These are phyloP conservation scores for Casuarina equisetifolia DNA, from an alignment of 306 rosid species.

Conservation along the genomic window DNA sequence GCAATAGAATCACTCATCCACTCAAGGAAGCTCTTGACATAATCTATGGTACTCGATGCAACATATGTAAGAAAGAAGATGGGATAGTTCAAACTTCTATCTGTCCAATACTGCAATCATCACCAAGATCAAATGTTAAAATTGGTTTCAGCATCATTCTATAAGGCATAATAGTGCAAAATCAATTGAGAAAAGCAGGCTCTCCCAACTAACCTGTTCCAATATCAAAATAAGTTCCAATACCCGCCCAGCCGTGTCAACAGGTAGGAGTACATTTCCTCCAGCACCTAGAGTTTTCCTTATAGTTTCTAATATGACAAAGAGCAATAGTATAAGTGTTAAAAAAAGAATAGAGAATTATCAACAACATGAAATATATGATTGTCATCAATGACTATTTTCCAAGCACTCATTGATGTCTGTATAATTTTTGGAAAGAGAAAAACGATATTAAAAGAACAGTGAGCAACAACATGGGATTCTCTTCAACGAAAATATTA, in stretches of 20 bases:
- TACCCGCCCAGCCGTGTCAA: constrained; percentile 88
- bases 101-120: constrained; percentile 86
- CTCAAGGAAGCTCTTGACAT: constrained; percentile 88
- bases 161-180: not conserved
- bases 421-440: not conserved
- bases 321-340: constrained; percentile 25
- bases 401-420: not conserved
- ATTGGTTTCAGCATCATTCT: not conserved
- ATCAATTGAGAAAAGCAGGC: constrained; percentile 3
- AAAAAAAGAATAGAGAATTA: not conserved
- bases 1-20: constrained; percentile 99
- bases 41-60: constrained; percentile 89
- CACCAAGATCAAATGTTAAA: constrained; percentile 34
- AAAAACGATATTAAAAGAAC: not conserved
- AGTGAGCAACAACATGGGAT: not conserved
- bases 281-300: constrained; percentile 80
- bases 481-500: constrained; percentile 12
- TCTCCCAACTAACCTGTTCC: constrained; percentile 69
- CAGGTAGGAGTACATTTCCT: constrained; percentile 88
- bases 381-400: not conserved
- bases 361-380: not conserved
- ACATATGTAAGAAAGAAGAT: constrained; percentile 80
- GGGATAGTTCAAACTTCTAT: constrained; percentile 74
- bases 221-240: constrained; percentile 80
- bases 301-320: constrained; percentile 57